Percentiles rank a stretch among this genome's conserved stretches.
These are phyloP conservation scores for Cyberlindnera galapagoensis DNA, from an alignment of 805 yeast genomes.

Conservation along the genomic window DNA sequence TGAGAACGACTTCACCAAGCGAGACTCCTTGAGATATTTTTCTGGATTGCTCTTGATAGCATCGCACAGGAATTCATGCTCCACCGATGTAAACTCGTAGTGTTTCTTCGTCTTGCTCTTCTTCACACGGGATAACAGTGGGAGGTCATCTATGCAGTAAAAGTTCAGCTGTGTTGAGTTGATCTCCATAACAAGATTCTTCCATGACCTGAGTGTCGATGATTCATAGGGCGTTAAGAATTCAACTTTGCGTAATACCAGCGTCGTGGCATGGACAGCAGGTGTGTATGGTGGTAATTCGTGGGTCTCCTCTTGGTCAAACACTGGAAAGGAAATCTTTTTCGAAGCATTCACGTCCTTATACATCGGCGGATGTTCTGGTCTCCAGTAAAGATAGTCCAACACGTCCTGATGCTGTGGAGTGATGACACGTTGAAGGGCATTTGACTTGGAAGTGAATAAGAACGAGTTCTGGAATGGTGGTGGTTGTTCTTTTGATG, in stretches of 20 bases:
- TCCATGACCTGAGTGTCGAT: constrained; percentile 67
- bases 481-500: too few relatives aligned
- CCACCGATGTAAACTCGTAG: constrained; percentile 20
- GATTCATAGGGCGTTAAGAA: constrained; percentile 74
- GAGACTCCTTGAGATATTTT: constrained; percentile 14
- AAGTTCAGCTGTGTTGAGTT: constrained; percentile 84
- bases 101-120: constrained; percentile 23
- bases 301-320: constrained; percentile 23
- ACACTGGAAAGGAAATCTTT: constrained; percentile 27
- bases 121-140: constrained; percentile 24
- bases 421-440: too few relatives aligned
- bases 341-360: constrained; percentile 8
- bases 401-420: too few relatives aligned
- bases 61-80: constrained; percentile 20
- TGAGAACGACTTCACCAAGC: constrained; percentile 59
- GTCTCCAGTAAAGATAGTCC: constrained; percentile 13
- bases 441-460: too few relatives aligned
- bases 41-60: constrained; percentile 12
- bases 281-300: constrained; percentile 61
- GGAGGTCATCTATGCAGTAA: constrained; percentile 37
- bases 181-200: constrained; percentile 56
- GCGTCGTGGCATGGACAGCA: constrained; percentile 52
- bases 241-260: constrained; percentile 61
- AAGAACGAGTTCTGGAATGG: too few relatives aligned
- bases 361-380: constrained; percentile 14